phyloP scores from a whole-genome alignment of 208 protist genomes.

The Trypanosoma mega region DNA sequence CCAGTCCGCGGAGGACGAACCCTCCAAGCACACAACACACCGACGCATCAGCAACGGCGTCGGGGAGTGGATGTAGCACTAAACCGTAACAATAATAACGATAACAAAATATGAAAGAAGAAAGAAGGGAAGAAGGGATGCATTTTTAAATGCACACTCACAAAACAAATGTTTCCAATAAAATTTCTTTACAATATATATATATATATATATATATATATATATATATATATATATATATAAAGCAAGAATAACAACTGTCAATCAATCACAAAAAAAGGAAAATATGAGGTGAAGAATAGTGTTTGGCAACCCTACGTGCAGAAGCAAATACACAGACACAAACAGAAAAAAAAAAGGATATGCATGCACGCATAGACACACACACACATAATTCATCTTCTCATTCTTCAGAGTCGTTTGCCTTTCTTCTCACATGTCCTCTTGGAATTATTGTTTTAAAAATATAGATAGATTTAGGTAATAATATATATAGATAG shows the following conservation, averaged over 20 bases:
- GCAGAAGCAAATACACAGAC: too few relatives aligned
- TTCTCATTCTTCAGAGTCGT: too few relatives aligned
- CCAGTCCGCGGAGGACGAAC: slow-evolving; percentile 37
- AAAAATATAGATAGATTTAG: too few relatives aligned
- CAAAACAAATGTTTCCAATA: too few relatives aligned
- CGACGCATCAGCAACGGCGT: slow-evolving; percentile 10
- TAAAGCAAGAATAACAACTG: background rate
- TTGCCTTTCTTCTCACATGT: too few relatives aligned
- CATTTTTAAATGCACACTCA: background rate
- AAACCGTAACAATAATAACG: background rate
- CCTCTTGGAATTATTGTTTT: too few relatives aligned
- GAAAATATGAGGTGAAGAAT: background rate
- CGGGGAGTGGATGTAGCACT: too few relatives aligned
- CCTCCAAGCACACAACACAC: slow-evolving; percentile 1
- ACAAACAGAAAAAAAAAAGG: slow-evolving; percentile 2
- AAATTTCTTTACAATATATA: too few relatives aligned
- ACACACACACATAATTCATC: too few relatives aligned
- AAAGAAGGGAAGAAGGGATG: slow-evolving; percentile 3
- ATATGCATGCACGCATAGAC: slow-evolving; percentile 4
- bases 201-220: too few relatives aligned
- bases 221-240: background rate
- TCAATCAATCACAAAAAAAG: background rate
- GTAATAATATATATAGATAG: too few relatives aligned
- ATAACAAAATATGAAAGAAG: background rate
- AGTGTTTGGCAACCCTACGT: too few relatives aligned